A percentile compares a stretch with the other conserved stretches of the same genome.
These are phyloP conservation scores for Penicillium freii DNA, from an alignment of 2,329 filamentous ascomycete species.

Conservation along the genomic window DNA sequence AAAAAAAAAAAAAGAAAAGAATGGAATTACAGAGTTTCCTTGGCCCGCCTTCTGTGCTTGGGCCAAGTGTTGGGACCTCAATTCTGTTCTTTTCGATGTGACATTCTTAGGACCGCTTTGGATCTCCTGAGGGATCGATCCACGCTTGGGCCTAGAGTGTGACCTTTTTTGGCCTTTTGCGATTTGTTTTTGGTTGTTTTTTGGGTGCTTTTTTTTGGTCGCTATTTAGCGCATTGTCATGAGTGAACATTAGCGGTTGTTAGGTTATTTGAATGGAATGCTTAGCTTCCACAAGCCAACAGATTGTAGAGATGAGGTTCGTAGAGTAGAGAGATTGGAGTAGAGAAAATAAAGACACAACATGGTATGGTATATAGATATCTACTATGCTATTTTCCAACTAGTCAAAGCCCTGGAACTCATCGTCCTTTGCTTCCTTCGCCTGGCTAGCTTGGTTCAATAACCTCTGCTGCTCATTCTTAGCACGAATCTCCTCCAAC, in stretches of 20 bases:
- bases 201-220: neutral
- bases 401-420: conserved; percentile 61
- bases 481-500: conserved; percentile 61
- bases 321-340: neutral
- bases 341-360: neutral
- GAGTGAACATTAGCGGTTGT: neutral
- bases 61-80: neutral
- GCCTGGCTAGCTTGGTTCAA: conserved; percentile 18
- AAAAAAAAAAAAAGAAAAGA: neutral
- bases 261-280: neutral
- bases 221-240: neutral
- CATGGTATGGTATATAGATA: neutral
- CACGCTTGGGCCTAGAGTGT: neutral
- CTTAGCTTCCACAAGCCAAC: neutral
- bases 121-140: neutral
- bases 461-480: conserved; percentile 46
- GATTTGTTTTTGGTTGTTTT: neutral
- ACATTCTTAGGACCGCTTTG: neutral
- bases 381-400: neutral
- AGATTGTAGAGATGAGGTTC: neutral
- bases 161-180: neutral
- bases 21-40: too few species aligned
- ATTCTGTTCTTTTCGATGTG: neutral
- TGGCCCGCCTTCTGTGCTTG: neutral
- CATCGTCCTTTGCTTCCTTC: conserved; percentile 32